Conservation (phyloP, 805 yeast genomes). For the Brettanomyces nanus region DNA sequence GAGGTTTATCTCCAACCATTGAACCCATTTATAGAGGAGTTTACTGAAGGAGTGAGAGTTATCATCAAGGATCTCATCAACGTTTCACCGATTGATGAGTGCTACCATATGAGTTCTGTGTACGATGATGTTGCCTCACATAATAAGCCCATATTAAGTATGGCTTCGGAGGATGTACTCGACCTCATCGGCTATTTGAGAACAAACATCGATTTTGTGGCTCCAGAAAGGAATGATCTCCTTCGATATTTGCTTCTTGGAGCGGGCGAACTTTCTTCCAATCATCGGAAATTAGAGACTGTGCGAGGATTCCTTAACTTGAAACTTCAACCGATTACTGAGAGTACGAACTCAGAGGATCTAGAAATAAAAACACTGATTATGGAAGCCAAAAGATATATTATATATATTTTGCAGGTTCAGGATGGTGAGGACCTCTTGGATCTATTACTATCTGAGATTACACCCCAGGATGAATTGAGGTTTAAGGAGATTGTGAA, state of each 20-base stretch:
- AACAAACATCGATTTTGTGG: slow-evolving; percentile 34
- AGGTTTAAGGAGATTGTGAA: slow-evolving; percentile 48
- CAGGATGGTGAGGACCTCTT: slow-evolving; percentile 66
- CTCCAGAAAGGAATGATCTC: slow-evolving; percentile 41
- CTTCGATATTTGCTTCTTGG: slow-evolving; percentile 22
- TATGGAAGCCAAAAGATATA: slow-evolving; percentile 73
- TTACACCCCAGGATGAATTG: slow-evolving; percentile 60
- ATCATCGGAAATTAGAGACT: slow-evolving; percentile 14
- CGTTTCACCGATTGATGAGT: slow-evolving; percentile 47
- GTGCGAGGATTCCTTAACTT: slow-evolving; percentile 12
- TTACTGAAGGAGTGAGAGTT: slow-evolving; percentile 37
- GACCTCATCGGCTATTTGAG: slow-evolving; percentile 34
- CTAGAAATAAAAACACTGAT: slow-evolving; percentile 36
- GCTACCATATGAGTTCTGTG: slow-evolving; percentile 47
- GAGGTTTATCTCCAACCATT: slow-evolving; percentile 72
- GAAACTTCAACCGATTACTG: slow-evolving; percentile 17
- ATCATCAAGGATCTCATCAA: slow-evolving; percentile 42
- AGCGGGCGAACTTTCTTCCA: slow-evolving; percentile 13
- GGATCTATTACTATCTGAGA: slow-evolving; percentile 48
- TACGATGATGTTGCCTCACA: slow-evolving; percentile 58
- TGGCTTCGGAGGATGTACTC: slow-evolving; percentile 38
- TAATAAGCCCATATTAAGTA: slow-evolving; percentile 36
- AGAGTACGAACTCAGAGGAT: slow-evolving; percentile 32
- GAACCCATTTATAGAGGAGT: slow-evolving; percentile 57
- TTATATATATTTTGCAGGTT: slow-evolving; percentile 75